Evolutionary conservation across 75 land plant genomes (phyloP).

Genomic region (Sequoiadendron giganteum): DNA sequence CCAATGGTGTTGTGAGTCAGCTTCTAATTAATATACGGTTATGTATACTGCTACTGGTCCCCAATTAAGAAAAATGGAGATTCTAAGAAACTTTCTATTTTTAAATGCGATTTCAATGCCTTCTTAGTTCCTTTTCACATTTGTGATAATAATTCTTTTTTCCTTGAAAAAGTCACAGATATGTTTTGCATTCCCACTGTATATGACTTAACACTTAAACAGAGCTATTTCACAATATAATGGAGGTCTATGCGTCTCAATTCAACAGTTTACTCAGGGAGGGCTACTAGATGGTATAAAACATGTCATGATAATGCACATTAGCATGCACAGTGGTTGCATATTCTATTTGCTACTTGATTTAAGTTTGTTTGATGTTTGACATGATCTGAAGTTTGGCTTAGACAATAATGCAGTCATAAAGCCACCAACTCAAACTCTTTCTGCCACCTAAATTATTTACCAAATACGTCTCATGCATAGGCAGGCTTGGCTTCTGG

Average conservation of each 20-base stretch:
- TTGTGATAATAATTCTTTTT: too few relatives aligned
- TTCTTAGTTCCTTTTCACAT: too few relatives aligned
- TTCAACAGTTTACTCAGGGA: neutral
- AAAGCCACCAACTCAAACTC: neutral
- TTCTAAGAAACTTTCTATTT: neutral
- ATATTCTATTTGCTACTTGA: neutral
- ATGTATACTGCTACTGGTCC: neutral
- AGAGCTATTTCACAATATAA: neutral
- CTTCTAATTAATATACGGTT: neutral
- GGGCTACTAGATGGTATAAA: neutral
- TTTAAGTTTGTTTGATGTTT: neutral
- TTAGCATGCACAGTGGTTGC: neutral
- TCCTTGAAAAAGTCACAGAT: too few relatives aligned
- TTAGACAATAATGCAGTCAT: neutral
- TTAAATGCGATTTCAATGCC: too few relatives aligned
- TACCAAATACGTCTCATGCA: neutral
- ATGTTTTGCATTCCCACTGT: neutral
- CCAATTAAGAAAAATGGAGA: neutral
- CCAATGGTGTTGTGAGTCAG: neutral
- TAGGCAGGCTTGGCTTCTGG: slow-evolving; percentile 77
- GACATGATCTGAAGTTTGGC: neutral
- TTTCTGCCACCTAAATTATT: neutral
- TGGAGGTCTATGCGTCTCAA: neutral
- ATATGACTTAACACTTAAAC: neutral
- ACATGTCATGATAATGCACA: neutral